phyloP scores from a whole-genome alignment of 2,329 filamentous ascomycete genomes.

The Trichoderma sp. region DNA sequence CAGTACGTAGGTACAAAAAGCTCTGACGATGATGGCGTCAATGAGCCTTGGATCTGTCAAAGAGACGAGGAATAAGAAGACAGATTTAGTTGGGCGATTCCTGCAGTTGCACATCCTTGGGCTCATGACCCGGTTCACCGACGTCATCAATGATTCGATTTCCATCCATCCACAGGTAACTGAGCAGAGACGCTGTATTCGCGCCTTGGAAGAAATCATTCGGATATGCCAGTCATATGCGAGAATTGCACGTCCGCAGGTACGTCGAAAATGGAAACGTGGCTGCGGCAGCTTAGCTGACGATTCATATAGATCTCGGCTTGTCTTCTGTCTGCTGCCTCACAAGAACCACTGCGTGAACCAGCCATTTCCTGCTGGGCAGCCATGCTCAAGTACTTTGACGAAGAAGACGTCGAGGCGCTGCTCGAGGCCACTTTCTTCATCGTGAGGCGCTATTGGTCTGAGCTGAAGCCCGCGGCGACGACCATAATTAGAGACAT shows the following conservation, averaged over 20 bases:
- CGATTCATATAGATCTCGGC: constrained; percentile 69
- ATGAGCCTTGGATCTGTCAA: constrained; percentile 47
- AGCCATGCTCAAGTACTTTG: constrained; percentile 72
- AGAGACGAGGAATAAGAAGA: constrained; percentile 51
- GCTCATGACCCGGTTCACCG: constrained; percentile 80
- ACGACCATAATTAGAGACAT: constrained; percentile 63
- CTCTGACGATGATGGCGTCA: constrained; percentile 50
- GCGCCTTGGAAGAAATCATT: constrained; percentile 87
- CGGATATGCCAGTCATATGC: constrained; percentile 72
- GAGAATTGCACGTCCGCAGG: constrained; percentile 81
- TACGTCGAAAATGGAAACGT: constrained; percentile 42
- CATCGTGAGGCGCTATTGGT: constrained; percentile 82
- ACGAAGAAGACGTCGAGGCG: constrained; percentile 75
- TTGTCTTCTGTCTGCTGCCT: constrained; percentile 83
- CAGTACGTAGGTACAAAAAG: constrained; percentile 49
- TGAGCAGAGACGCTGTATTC: constrained; percentile 77
- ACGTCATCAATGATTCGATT: constrained; percentile 70
- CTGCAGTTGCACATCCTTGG: constrained; percentile 83
- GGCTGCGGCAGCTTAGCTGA: constrained; percentile 10
- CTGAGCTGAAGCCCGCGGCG: constrained; percentile 61
- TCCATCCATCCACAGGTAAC: constrained; percentile 56
- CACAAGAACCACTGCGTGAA: constrained; percentile 72
- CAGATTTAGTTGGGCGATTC: constrained; percentile 69
- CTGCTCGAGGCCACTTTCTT: constrained; percentile 89
- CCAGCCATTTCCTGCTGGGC: constrained; percentile 84